These are phyloP conservation scores for Phytopythium aichiense DNA, from an alignment of 352 stramenopile species.

Conservation along the genomic window DNA sequence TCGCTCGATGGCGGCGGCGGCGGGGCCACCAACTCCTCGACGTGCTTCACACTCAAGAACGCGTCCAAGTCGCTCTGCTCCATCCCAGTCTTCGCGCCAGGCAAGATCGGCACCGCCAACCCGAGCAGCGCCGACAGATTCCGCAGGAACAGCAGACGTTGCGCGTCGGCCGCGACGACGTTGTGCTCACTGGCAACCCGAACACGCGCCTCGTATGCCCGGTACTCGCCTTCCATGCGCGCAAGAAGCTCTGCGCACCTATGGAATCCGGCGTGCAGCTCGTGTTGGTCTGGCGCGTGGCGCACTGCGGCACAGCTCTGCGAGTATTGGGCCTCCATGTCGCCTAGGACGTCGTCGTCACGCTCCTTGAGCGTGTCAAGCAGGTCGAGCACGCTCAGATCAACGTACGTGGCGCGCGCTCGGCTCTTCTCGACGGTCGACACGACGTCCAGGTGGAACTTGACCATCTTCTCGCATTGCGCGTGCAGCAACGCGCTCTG, in stretches of 20 bases:
- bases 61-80: constrained; percentile 25
- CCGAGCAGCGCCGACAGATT: constrained; percentile 52
- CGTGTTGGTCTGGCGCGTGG: constrained; percentile 59
- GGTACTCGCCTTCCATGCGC: constrained; percentile 74
- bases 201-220: constrained; percentile 52
- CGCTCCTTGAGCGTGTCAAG: constrained; percentile 70
- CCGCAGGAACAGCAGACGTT: constrained; percentile 40
- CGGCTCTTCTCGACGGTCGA: constrained; percentile 53
- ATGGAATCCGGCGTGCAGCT: constrained; percentile 60
- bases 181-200: constrained; percentile 49
- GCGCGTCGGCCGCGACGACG: constrained; percentile 36
- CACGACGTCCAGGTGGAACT: constrained; percentile 57
- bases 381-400: constrained; percentile 69
- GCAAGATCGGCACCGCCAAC: constrained; percentile 10
- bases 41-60: constrained; percentile 48
- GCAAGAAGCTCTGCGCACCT: constrained; percentile 47
- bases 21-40: constrained; percentile 34
- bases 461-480: constrained; percentile 49
- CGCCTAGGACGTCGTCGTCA: constrained; percentile 45
- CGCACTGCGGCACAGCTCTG: constrained; percentile 50
- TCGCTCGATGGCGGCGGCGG: neutral
- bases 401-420: constrained; percentile 53
- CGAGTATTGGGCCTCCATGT: constrained; percentile 44
- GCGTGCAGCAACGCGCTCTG: constrained; percentile 58
- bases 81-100: constrained; percentile 13